phyloP scores from a whole-genome alignment of 768 basidiomycete genomes.

The Mycena maculata region DNA sequence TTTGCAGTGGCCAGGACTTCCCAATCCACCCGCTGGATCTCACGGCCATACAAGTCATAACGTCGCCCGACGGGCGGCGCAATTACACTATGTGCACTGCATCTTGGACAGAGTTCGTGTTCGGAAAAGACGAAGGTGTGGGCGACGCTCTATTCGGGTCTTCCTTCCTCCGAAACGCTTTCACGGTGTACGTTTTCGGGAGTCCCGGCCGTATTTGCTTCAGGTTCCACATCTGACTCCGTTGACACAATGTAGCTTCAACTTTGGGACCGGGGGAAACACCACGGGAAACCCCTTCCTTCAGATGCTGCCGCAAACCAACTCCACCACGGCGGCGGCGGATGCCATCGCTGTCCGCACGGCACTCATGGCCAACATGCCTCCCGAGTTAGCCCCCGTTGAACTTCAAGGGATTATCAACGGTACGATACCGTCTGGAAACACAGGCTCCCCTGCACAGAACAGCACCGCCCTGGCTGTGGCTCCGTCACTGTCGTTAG shows the following conservation, averaged over 20 bases:
- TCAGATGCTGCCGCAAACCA: slow-evolving; percentile 27
- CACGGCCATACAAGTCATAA: slow-evolving; percentile 23
- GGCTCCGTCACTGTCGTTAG: slow-evolving; percentile 12
- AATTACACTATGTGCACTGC: slow-evolving; percentile 30
- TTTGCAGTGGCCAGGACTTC: slow-evolving; percentile 19
- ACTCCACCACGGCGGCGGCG: slow-evolving; percentile 7
- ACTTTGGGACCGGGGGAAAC: slow-evolving; percentile 30
- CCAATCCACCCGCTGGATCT: slow-evolving; percentile 29
- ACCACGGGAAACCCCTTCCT: slow-evolving; percentile 25
- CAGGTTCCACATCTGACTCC: not conserved
- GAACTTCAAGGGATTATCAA: slow-evolving; percentile 32
- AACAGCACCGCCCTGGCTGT: not conserved
- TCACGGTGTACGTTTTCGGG: slow-evolving; percentile 10
- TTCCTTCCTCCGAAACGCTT: slow-evolving; percentile 27
- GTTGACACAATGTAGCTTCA: slow-evolving; percentile 11
- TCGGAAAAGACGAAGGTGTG: slow-evolving; percentile 10
- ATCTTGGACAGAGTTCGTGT: slow-evolving; percentile 22
- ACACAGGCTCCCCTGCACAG: not conserved
- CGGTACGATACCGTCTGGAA: slow-evolving; percentile 3
- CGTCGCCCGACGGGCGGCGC: slow-evolving; percentile 23
- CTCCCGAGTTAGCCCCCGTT: slow-evolving; percentile 20
- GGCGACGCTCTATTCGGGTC: slow-evolving; percentile 30
- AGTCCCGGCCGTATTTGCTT: not conserved
- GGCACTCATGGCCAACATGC: slow-evolving; percentile 22
- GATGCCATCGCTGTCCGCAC: slow-evolving; percentile 19